Conservation (phyloP, 495 filamentous ascomycete genomes). For the Rostrohypoxylon terebratum region DNA sequence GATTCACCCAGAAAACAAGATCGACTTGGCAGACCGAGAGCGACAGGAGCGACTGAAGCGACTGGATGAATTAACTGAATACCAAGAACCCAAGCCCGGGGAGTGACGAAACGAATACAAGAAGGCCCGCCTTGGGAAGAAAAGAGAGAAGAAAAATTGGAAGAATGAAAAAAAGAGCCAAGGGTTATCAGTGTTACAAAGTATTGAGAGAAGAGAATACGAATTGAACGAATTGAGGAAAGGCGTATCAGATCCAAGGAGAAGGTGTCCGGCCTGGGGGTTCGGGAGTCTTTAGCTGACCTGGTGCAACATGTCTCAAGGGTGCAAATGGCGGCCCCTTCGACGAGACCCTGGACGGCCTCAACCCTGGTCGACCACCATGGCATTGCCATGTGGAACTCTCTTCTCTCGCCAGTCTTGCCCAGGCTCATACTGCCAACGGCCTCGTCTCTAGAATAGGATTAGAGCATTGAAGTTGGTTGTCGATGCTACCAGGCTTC, state of each 20-base stretch:
- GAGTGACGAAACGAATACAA: slow-evolving; percentile 43
- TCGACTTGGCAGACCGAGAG: slow-evolving; percentile 25
- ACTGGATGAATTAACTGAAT: slow-evolving; percentile 34
- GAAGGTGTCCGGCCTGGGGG: slow-evolving; percentile 41
- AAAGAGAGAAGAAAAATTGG: slow-evolving; percentile 42
- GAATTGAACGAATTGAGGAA: slow-evolving; percentile 35
- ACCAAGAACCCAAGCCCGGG: slow-evolving; percentile 39
- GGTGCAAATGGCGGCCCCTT: slow-evolving; percentile 52
- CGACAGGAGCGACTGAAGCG: slow-evolving; percentile 21
- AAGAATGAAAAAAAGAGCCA: slow-evolving; percentile 47
- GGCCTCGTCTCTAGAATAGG: slow-evolving; percentile 4
- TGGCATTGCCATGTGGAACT: slow-evolving; percentile 26
- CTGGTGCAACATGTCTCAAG: slow-evolving; percentile 51
- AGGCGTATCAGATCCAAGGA: slow-evolving; percentile 51
- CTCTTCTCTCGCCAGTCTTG: neutral
- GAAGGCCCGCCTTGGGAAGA: slow-evolving; percentile 44
- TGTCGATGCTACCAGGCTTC: neutral
- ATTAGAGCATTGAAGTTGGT: neutral
- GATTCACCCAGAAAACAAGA: slow-evolving; percentile 24
- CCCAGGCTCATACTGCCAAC: slow-evolving; percentile 9
- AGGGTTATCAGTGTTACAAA: slow-evolving; percentile 33
- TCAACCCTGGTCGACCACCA: slow-evolving; percentile 21
- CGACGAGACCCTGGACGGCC: slow-evolving; percentile 37
- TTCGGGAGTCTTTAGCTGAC: slow-evolving; percentile 42
- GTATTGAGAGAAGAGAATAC: slow-evolving; percentile 49